Percentiles rank a stretch among this genome's conserved stretches.
These are phyloP conservation scores for Cryptosporidium tyzzeri DNA, from an alignment of 169 alveolate genomes.

Conservation along the genomic window DNA sequence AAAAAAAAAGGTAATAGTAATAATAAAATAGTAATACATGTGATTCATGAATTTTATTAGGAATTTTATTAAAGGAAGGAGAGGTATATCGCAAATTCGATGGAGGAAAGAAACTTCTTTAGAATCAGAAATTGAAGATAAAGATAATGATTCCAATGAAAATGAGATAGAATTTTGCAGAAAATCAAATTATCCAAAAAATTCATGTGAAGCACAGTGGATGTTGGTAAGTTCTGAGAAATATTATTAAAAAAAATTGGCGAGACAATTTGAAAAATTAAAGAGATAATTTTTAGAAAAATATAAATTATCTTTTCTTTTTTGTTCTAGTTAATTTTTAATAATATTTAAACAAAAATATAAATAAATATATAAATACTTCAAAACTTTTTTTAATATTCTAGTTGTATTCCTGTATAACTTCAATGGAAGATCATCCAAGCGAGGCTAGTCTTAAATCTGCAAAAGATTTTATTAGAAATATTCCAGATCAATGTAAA, in stretches of 20 bases:
- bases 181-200: conserved; percentile 45
- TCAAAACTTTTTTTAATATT: not conserved
- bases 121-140: not conserved
- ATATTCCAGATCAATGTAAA: conserved; percentile 67
- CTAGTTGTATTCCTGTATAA: conserved; percentile 31
- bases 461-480: conserved; percentile 33
- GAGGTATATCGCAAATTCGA: not conserved
- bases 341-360: not conserved
- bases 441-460: conserved; percentile 8
- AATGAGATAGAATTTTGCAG: conserved; percentile 17
- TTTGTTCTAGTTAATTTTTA: not conserved
- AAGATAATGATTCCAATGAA: not conserved
- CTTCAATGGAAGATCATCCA: conserved; percentile 67
- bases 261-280: not conserved
- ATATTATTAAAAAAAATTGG: not conserved
- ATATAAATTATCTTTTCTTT: not conserved
- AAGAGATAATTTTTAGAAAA: no score
- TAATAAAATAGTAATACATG: not conserved
- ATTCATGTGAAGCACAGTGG: conserved; percentile 72
- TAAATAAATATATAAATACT: not conserved
- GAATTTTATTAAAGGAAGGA: not conserved
- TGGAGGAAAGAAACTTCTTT: not conserved
- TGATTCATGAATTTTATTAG: conserved; percentile 4
- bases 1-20: not conserved
- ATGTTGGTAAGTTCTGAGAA: conserved; percentile 52